Evolutionary conservation across 2,329 filamentous ascomycete genomes (phyloP).

Genomic region (Biscogniauxia sp.): DNA sequence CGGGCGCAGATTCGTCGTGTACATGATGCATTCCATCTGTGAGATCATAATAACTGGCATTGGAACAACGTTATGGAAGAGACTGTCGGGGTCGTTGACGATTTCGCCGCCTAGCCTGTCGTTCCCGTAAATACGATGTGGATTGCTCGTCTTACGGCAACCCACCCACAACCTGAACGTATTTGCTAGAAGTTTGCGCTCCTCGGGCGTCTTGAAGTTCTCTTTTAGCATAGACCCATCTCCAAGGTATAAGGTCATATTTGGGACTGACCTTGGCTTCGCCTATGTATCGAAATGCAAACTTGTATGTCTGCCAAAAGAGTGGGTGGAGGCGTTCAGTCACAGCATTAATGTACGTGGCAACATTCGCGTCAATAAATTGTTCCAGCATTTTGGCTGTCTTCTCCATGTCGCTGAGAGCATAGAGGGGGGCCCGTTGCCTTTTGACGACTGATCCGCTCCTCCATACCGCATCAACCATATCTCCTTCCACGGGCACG

Average conservation of each 20-base stretch:
- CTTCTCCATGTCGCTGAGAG: not conserved
- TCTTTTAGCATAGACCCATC: not conserved
- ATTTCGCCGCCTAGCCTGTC: conserved; percentile 19
- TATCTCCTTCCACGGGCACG: conserved; percentile 23
- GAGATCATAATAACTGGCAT: conserved; percentile 45
- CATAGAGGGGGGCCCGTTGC: not conserved
- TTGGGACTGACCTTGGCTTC: not conserved
- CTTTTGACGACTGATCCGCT: not conserved
- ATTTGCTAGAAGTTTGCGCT: conserved; percentile 16
- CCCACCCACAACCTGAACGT: conserved; percentile 23
- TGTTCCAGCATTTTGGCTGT: not conserved
- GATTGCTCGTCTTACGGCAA: conserved; percentile 20
- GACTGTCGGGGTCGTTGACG: conserved; percentile 11
- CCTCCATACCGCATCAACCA: not conserved
- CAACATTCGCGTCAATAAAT: conserved; percentile 14
- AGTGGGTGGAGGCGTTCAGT: not conserved
- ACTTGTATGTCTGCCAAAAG: conserved; percentile 2
- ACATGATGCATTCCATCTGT: conserved; percentile 44
- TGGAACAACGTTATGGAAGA: conserved; percentile 17
- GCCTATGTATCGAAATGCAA: conserved; percentile 1
- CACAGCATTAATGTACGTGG: not conserved
- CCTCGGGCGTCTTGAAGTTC: conserved; percentile 12
- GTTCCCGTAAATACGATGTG: conserved; percentile 18
- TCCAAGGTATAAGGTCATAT: not conserved
- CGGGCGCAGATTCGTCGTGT: conserved; percentile 34